Evolutionary conservation across 2,329 filamentous ascomycete species (phyloP).

Genomic region (Alternaria viburni): DNA sequence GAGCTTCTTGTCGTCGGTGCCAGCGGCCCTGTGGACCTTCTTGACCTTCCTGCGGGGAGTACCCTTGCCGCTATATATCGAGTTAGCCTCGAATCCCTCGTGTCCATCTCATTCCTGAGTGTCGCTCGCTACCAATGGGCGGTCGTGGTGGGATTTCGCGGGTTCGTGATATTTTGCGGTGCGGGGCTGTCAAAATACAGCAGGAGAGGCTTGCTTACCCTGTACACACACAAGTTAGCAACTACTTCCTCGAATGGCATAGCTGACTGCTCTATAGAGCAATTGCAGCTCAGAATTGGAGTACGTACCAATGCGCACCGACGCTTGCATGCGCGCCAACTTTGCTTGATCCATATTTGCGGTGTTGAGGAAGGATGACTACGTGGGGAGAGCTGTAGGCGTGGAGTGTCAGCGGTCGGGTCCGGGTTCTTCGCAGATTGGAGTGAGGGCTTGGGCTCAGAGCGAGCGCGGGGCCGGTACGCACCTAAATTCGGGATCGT

Average conservation of each 20-base stretch:
- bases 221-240: constrained; percentile 30
- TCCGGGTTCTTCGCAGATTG: constrained; percentile 15
- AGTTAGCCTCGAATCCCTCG: constrained; percentile 31
- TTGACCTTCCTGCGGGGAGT: constrained; percentile 98
- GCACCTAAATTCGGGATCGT: constrained; percentile 36
- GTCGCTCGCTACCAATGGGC: neutral
- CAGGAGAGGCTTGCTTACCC: constrained; percentile 40
- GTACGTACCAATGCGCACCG: constrained; percentile 53
- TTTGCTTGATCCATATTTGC: constrained; percentile 56
- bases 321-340: constrained; percentile 53
- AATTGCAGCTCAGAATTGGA: neutral
- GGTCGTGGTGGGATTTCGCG: constrained; percentile 4
- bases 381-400: constrained; percentile 26
- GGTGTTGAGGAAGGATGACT: constrained; percentile 33
- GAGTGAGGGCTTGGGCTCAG: constrained; percentile 2
- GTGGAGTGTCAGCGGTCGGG: constrained; percentile 23
- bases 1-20: constrained; percentile 99
- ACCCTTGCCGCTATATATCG: constrained; percentile 80
- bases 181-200: constrained; percentile 28
- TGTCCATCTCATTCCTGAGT: neutral
- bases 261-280: neutral
- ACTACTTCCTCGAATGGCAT: constrained; percentile 19
- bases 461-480: constrained; percentile 21
- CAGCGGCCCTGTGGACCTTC: constrained; percentile 91
- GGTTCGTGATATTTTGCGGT: constrained; percentile 10